phyloP scores from a whole-genome alignment of 2,329 filamentous ascomycete species.

The Cladosporium halotolerans region DNA sequence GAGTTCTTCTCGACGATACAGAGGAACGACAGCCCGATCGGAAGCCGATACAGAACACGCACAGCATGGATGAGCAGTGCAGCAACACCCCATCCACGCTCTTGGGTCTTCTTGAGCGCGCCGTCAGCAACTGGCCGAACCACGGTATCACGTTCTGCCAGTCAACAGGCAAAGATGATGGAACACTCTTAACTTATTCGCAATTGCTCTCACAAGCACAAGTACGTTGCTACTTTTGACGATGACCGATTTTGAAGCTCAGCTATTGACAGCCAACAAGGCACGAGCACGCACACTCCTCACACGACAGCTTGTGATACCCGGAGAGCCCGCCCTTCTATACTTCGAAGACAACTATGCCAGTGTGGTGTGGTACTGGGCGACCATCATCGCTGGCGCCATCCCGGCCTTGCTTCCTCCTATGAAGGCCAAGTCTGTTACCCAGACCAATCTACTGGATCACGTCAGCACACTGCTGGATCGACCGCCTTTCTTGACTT shows the following conservation, averaged over 20 bases:
- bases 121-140: not conserved
- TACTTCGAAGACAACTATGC: constrained; percentile 36
- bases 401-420: constrained; percentile 35
- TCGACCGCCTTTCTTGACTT: constrained; percentile 14
- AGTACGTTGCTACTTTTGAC: not conserved
- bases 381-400: constrained; percentile 31
- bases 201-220: not conserved
- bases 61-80: not conserved
- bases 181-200: not conserved
- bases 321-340: constrained; percentile 13
- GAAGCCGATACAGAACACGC: too few relatives aligned
- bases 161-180: not conserved
- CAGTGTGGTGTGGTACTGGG: constrained; percentile 39
- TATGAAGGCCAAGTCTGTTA: constrained; percentile 25
- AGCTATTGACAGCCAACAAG: not conserved
- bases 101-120: not conserved
- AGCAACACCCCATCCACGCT: not conserved
- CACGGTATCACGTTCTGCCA: not conserved
- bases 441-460: constrained; percentile 26
- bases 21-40: too few relatives aligned
- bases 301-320: not conserved
- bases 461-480: constrained; percentile 20
- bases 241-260: too few relatives aligned
- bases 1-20: too few relatives aligned
- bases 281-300: not conserved